Evolutionary conservation across 2,329 filamentous ascomycete genomes (phyloP).

Genomic region (Juglanconis sp.): DNA sequence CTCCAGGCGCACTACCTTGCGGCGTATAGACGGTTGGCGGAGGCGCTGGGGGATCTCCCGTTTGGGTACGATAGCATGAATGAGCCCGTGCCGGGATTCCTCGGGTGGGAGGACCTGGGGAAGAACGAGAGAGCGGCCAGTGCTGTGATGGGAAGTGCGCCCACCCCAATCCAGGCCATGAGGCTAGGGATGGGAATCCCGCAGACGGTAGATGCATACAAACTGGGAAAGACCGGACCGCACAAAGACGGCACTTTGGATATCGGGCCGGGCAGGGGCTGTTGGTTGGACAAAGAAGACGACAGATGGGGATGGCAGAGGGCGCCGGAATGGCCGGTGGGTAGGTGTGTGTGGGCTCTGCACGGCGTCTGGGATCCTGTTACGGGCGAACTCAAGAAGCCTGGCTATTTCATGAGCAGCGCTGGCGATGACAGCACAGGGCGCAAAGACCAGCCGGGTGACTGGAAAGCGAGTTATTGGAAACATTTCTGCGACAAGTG

Average conservation of each 20-base stretch:
- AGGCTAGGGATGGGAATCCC: conserved; percentile 20
- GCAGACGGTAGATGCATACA: conserved; percentile 21
- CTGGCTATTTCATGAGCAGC: conserved; percentile 20
- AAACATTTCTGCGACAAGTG: conserved; percentile 21
- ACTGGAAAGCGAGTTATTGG: conserved; percentile 24
- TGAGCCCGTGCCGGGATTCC: conserved; percentile 23
- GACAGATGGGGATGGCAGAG: conserved; percentile 21
- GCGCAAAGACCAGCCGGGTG: neutral
- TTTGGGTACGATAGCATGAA: conserved; percentile 26
- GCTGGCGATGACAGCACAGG: no score
- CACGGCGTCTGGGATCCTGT: conserved; percentile 22
- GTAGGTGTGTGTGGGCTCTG: conserved; percentile 24
- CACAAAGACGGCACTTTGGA: conserved; percentile 20
- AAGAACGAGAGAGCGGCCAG: conserved; percentile 20
- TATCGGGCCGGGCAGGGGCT: conserved; percentile 15
- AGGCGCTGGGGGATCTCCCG: conserved; percentile 19
- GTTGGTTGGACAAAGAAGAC: conserved; percentile 23
- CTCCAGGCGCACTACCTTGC: conserved; percentile 23
- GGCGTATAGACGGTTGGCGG: conserved; percentile 20
- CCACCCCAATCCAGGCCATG: conserved; percentile 23
- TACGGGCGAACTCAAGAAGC: conserved; percentile 19
- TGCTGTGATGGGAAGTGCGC: conserved; percentile 23
- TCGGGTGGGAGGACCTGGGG: conserved; percentile 19
- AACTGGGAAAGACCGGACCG: conserved; percentile 22
- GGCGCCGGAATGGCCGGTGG: conserved; percentile 19